Base-by-base conservation (phyloP, 345 rosid genomes). In the Acer negundo region DNA sequence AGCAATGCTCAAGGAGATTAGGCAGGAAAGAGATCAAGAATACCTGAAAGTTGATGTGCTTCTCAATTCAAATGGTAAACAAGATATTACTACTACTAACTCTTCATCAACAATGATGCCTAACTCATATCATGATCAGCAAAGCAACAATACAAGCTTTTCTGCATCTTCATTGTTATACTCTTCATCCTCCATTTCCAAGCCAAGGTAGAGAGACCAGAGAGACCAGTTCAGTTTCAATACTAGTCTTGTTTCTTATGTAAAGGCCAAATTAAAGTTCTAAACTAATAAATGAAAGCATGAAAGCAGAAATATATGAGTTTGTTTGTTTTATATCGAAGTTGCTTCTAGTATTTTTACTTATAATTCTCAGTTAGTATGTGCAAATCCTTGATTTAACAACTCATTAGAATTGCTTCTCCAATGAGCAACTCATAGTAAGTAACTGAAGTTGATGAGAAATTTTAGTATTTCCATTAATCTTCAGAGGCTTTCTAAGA, bases 1-100 rank as follows among this genome's bases (percentile, higher is more conserved):
- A 35, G 94, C 92, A 40, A 84, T 92, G 94, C 81, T 90, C 13
- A 84, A 80, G 76, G 93, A 90, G 77, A 89, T 92, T 69, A 79
- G 82, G 73, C 90, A 89, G 78, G 94, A 84, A 67, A 84, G 92
- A 76, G 91, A 31, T 31, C 35, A 85, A 31, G 94, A 92, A 62
- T 75, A 79, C 3, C 38, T 70, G 80, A 92, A 90, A 81, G 80
- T 35, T 26, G 82, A 44, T 71, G 75, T 61, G 89, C 77, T 72
- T 72, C 53, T 38, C 12, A 55, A 63, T 44, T 81, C 78, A 61
- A 69, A 66, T 67, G 35, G 35, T 31, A 31, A 31, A 31, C 35
- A 31, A 31, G 35, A 31, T 31, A 31, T 31, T 31, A 31, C 35
- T 31, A 75, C 65, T 6, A 40, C 66, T 26, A 79, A 80, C 23